These are phyloP conservation scores for Cyberlindnera xishuangbannaensis DNA, from an alignment of 805 yeast genomes.

Conservation along the genomic window DNA sequence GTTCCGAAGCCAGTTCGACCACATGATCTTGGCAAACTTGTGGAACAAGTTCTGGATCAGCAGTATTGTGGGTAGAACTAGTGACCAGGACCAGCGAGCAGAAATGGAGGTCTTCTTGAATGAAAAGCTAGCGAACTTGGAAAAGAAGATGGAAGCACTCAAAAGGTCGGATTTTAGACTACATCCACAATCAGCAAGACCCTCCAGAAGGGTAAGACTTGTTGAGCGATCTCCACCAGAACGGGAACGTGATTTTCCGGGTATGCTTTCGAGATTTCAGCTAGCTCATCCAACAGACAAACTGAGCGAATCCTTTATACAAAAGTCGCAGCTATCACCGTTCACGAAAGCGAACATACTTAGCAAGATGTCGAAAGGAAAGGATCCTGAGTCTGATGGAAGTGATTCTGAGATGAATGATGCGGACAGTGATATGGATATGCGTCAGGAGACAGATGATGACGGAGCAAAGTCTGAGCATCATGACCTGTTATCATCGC, in stretches of 20 bases:
- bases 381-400: conserved; percentile 19
- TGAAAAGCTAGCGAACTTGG: conserved; percentile 12
- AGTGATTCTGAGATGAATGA: conserved; percentile 26
- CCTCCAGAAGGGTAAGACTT: too few species aligned
- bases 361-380: conserved; percentile 14
- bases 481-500: neutral
- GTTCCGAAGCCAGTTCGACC: conserved; percentile 49
- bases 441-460: conserved; percentile 10
- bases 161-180: conserved; percentile 7
- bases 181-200: too few species aligned
- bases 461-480: conserved; percentile 2
- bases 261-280: conserved; percentile 5
- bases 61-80: conserved; percentile 25
- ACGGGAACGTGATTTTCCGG: too few species aligned
- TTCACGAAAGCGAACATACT: conserved; percentile 20
- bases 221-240: too few species aligned
- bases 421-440: conserved; percentile 20
- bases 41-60: conserved; percentile 44
- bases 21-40: conserved; percentile 35
- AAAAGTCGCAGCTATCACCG: conserved; percentile 18
- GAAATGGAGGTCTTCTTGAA: conserved; percentile 8
- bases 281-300: conserved; percentile 1
- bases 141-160: conserved; percentile 10
- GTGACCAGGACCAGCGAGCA: conserved; percentile 8
- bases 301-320: conserved; percentile 2